These are phyloP conservation scores for Xylaria sp. DNA, from an alignment of 2,329 filamentous ascomycete species.

Conservation along the genomic window DNA sequence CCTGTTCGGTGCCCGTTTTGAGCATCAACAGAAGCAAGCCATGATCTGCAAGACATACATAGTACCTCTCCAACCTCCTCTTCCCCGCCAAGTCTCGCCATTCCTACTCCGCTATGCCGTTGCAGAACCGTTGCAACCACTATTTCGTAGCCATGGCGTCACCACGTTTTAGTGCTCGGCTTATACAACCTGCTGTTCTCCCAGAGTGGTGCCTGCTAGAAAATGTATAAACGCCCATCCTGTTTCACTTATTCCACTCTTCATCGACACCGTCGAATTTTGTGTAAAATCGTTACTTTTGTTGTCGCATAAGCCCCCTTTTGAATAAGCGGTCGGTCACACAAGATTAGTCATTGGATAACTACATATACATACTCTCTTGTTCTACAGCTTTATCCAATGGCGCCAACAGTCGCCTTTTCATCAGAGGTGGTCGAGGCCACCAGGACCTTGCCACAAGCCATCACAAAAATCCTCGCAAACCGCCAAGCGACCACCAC, in stretches of 20 bases:
- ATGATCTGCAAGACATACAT: constrained; percentile 21
- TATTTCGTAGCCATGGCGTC: constrained; percentile 34
- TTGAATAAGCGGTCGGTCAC: background rate
- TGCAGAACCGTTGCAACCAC: background rate
- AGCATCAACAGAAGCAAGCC: constrained; percentile 6
- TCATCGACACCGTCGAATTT: background rate
- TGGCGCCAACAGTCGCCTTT: constrained; percentile 40
- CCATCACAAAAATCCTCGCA: constrained; percentile 41
- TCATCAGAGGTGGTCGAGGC: constrained; percentile 36
- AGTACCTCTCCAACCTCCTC: constrained; percentile 10
- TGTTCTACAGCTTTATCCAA: constrained; percentile 17
- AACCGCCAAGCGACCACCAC: constrained; percentile 47
- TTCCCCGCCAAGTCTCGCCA: constrained; percentile 16
- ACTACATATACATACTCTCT: background rate
- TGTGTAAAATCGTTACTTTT: background rate
- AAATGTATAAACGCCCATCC: constrained; percentile 6
- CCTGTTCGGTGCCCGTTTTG: background rate
- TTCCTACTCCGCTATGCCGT: background rate
- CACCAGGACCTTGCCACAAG: constrained; percentile 43
- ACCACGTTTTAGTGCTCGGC: constrained; percentile 15
- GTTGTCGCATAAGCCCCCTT: background rate
- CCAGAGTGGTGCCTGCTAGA: background rate
- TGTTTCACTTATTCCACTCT: background rate
- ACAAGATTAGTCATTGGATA: background rate
- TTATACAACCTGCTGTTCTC: constrained; percentile 4